Evolutionary conservation across 2,329 filamentous ascomycete genomes (phyloP).

Genomic region (Amesomyces nigricolor): DNA sequence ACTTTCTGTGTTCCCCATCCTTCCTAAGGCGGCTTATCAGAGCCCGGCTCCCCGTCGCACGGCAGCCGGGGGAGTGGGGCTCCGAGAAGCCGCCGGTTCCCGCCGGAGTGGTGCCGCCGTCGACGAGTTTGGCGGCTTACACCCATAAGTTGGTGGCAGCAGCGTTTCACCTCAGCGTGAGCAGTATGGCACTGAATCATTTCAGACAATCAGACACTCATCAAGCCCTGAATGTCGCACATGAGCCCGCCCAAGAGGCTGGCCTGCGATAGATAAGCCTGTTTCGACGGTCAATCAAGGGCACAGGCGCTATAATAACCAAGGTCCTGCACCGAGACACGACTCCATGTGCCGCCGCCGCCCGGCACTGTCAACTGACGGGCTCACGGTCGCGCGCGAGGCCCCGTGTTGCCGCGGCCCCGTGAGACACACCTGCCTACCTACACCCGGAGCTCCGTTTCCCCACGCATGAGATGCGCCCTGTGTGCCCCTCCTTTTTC

Average conservation of each 20-base stretch:
- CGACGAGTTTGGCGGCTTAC: too few species aligned
- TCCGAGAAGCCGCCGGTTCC: background rate
- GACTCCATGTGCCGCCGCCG: conserved; percentile 2
- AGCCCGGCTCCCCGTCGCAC: background rate
- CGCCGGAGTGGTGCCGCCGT: conserved; percentile 2
- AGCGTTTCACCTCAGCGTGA: background rate
- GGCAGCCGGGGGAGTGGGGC: background rate
- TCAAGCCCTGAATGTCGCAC: background rate
- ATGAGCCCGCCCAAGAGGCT: background rate
- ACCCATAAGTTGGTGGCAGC: background rate
- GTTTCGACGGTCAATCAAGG: background rate
- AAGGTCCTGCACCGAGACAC: background rate
- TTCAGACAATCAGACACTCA: background rate
- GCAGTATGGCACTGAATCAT: too few species aligned
- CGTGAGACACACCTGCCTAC: background rate
- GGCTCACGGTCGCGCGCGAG: conserved; percentile 4
- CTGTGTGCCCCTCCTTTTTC: background rate
- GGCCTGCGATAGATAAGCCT: background rate
- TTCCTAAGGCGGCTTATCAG: conserved; percentile 1
- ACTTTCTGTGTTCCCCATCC: background rate
- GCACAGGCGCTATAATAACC: background rate
- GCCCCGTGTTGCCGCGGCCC: conserved; percentile 1
- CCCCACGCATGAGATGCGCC: background rate
- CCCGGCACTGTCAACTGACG: conserved; percentile 5
- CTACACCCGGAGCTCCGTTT: background rate